phyloP scores from a whole-genome alignment of 1,139 yeast species.

The Protomyces gravidus region DNA sequence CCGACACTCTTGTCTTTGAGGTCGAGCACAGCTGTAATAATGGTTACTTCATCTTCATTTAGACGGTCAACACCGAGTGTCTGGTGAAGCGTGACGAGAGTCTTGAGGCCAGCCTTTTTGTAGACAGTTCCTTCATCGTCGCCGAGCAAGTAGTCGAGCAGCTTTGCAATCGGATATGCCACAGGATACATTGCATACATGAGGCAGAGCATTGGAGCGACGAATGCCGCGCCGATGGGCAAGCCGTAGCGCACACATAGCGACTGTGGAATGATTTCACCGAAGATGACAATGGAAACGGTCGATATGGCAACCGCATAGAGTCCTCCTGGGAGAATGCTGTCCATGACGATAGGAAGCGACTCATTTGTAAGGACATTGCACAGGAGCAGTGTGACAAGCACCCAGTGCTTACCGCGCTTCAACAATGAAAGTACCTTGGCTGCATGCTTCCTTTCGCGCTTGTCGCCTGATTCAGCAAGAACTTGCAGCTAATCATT shows the following conservation, averaged over 20 bases:
- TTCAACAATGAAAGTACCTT: constrained; percentile 69
- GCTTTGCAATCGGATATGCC: constrained; percentile 81
- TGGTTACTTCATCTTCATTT: constrained; percentile 92
- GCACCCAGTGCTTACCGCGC: constrained; percentile 95
- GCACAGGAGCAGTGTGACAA: constrained; percentile 75
- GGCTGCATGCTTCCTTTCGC: constrained; percentile 66
- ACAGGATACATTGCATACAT: constrained; percentile 91
- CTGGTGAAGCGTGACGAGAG: constrained; percentile 84
- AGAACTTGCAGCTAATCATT: constrained; percentile 42
- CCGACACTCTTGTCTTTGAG: constrained; percentile 85
- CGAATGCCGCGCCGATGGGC: constrained; percentile 81
- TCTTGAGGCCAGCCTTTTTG: constrained; percentile 86
- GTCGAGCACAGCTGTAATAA: constrained; percentile 88
- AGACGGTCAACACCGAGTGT: constrained; percentile 94
- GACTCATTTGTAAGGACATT: constrained; percentile 96
- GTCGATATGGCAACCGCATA: constrained; percentile 93
- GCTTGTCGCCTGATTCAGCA: constrained; percentile 48
- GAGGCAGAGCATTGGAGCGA: constrained; percentile 77
- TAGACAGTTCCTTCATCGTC: constrained; percentile 96
- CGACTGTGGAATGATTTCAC: constrained; percentile 94
- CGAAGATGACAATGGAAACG: constrained; percentile 86
- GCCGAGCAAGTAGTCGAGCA: constrained; percentile 78
- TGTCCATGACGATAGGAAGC: constrained; percentile 85
- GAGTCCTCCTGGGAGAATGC: constrained; percentile 95
- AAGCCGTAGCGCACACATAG: constrained; percentile 88